phyloP scores from a whole-genome alignment of 2,329 filamentous ascomycete species.

The Talaromyces sp. region DNA sequence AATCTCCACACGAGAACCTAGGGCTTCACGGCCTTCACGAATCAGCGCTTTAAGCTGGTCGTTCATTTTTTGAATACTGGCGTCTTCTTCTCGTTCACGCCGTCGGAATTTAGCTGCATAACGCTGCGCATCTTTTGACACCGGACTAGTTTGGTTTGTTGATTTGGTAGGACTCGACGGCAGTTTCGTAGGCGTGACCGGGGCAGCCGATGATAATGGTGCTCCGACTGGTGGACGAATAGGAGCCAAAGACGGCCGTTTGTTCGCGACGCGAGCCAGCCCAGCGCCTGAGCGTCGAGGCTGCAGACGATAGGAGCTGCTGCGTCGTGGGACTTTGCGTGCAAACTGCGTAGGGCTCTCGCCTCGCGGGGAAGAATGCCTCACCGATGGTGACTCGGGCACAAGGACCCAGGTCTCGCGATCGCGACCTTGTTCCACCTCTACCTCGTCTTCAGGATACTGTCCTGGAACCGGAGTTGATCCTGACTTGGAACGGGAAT shows the following conservation, averaged over 20 bases:
- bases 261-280: slow-evolving; percentile 17
- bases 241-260: slow-evolving; percentile 16
- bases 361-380: slow-evolving; percentile 8
- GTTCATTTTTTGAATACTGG: slow-evolving; percentile 73
- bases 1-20: slow-evolving; percentile 68
- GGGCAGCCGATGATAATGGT: slow-evolving; percentile 15
- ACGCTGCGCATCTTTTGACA: slow-evolving; percentile 59
- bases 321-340: slow-evolving; percentile 20
- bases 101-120: slow-evolving; percentile 65
- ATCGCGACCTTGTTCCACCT: slow-evolving; percentile 25
- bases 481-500: slow-evolving; percentile 8
- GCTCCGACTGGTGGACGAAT: not conserved
- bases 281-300: slow-evolving; percentile 20
- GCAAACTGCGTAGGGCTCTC: slow-evolving; percentile 14
- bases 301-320: slow-evolving; percentile 16
- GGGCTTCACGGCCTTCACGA: slow-evolving; percentile 75
- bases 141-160: slow-evolving; percentile 23
- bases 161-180: slow-evolving; percentile 16
- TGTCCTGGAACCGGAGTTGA: slow-evolving; percentile 48
- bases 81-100: slow-evolving; percentile 72
- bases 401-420: slow-evolving; percentile 66
- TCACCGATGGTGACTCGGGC: slow-evolving; percentile 15
- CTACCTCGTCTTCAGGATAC: slow-evolving; percentile 41
- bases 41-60: slow-evolving; percentile 79
- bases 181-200: slow-evolving; percentile 17